Percentiles rank a stretch among this genome's conserved stretches.
phyloP scores from a whole-genome alignment of 352 stramenopile genomes.

The Globisporangium iwayamae region DNA sequence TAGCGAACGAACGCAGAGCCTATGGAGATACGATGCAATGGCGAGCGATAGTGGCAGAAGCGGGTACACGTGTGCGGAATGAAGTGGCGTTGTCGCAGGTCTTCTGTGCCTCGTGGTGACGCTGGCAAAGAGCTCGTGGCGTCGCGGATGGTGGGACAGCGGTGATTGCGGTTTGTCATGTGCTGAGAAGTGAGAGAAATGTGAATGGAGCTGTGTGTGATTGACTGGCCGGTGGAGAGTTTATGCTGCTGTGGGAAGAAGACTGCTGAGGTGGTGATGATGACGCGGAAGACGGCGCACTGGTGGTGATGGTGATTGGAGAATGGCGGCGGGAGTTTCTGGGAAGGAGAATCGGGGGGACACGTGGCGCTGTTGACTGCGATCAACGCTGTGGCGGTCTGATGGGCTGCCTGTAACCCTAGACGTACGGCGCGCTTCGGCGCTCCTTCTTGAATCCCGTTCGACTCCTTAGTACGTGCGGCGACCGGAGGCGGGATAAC shows the following conservation, averaged over 20 bases:
- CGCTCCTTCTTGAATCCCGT: background rate
- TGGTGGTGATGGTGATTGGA: background rate
- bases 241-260: background rate
- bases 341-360: background rate
- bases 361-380: conserved; percentile 6
- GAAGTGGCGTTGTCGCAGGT: background rate
- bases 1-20: background rate
- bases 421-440: conserved; percentile 6
- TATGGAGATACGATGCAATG: background rate
- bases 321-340: too few species aligned
- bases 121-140: background rate
- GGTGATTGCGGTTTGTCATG: background rate
- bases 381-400: conserved; percentile 10
- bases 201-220: background rate
- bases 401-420: conserved; percentile 14
- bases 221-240: background rate
- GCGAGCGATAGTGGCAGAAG: background rate
- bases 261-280: background rate
- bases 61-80: background rate
- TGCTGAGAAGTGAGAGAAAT: background rate
- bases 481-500: background rate
- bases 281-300: background rate
- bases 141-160: background rate
- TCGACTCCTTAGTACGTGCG: background rate
- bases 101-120: background rate